Evolutionary conservation across 2,329 filamentous ascomycete species (phyloP), one percentile per base, ranked within the genome.

Genomic region (Penicillium sp.): DNA sequence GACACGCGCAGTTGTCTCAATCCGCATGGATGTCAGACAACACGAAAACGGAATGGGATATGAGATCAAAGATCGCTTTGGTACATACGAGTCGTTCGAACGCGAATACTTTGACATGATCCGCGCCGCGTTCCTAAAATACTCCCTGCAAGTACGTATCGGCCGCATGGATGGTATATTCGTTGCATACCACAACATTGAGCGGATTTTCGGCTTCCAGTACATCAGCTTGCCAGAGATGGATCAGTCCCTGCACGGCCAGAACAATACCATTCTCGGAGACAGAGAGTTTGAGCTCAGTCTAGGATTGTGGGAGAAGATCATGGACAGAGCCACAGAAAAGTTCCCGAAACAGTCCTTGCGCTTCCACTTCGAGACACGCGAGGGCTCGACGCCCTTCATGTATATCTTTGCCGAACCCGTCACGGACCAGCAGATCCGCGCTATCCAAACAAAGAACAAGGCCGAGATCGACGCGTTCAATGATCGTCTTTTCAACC

Each of bases 91-190:
- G 71, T 97, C 93, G 0, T 99, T 88, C 70, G 94, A 99, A 75
- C 86, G 92, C 54, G 95, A 99, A 67, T 97, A 94, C 72, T 96
- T 88, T 71, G 94, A 99, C 72, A 95, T 99, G 92, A 93, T 96
- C 55, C 84, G 95, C 49, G 85, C 92, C 1, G 94, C 93, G 0
- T 93, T 99, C 76, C 79, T 99, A 51, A 99, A 99, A 69, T 99
- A 99, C 72, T 96, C 92, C 9, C 80, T 99, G 29, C 94, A 99
- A 74, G 95, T 93, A 27, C 89, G 94, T 42, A 95, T 99, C 85
- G 94, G 95, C 16, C 87, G 92, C 46, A 99, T 99, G 95, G 93
- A 99, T 69, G 94, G 94, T 50, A 97, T 97, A 46, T 99, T 97
- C 68, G 89, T 97, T 21, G 94, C 94, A 2, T 99, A 87, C 70